Evolutionary conservation across 352 stramenopile species (phyloP).

Genomic region (Phytophthora pisi): DNA sequence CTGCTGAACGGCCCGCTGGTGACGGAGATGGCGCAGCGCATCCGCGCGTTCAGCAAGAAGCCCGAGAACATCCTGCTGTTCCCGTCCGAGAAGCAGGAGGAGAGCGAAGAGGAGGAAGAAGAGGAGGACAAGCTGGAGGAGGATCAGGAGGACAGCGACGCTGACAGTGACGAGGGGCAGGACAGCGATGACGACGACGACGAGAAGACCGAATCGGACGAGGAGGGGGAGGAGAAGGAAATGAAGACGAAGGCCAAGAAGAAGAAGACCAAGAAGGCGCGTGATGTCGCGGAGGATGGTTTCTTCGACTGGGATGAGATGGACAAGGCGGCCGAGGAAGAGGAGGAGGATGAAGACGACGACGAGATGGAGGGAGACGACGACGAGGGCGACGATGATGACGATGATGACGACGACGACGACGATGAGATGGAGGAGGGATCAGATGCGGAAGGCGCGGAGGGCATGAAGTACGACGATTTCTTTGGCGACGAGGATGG

Average conservation of each 20-base stretch:
- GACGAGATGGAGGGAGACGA: slow-evolving; percentile 43
- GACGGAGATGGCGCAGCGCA: slow-evolving; percentile 72
- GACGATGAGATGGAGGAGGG: slow-evolving; percentile 59
- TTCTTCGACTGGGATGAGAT: slow-evolving; percentile 92
- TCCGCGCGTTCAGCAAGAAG: slow-evolving; percentile 71
- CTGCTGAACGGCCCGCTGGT: slow-evolving; percentile 79
- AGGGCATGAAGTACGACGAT: slow-evolving; percentile 67
- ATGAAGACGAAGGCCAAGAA: slow-evolving; percentile 38
- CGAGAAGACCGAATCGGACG: slow-evolving; percentile 16
- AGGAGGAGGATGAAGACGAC: slow-evolving; percentile 56
- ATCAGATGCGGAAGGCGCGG: slow-evolving; percentile 56
- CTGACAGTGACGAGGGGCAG: slow-evolving; percentile 26
- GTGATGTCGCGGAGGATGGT: slow-evolving; percentile 75
- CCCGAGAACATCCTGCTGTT: slow-evolving; percentile 63
- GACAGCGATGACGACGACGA: slow-evolving; percentile 38
- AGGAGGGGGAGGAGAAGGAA: slow-evolving; percentile 38
- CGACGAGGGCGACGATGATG: slow-evolving; percentile 39
- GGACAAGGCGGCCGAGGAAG: slow-evolving; percentile 82
- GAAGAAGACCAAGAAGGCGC: slow-evolving; percentile 61
- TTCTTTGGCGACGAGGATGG: slow-evolving; percentile 62
- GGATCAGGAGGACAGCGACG: slow-evolving; percentile 32
- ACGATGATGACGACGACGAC: slow-evolving; percentile 50
- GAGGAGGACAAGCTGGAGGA: slow-evolving; percentile 27
- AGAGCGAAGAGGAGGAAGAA: slow-evolving; percentile 38
- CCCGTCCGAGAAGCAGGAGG: slow-evolving; percentile 44